Base-by-base conservation (phyloP, 306 rosid species). In the Vicia sativa region DNA sequence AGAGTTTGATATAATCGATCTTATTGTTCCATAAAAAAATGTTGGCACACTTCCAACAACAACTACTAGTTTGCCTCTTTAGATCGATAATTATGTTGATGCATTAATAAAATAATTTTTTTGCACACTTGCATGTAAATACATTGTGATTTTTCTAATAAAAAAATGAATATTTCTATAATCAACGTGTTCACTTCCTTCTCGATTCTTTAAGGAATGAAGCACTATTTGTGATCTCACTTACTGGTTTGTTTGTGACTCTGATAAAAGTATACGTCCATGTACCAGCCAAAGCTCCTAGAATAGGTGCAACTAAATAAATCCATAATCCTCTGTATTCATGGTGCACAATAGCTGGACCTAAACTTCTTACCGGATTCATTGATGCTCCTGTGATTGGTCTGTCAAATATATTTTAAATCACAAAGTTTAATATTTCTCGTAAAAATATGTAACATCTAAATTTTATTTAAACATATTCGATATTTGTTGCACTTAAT, bases 361-460 rank as follows among this genome's bases (percentile, higher is more conserved):
- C 66, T 61, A 61, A 61, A 25, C 66, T 61, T 61, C 66, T 61
- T 18, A 31, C 66, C 5, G 66, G 66, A 6, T 61, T 61, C 66
- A 61, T 61, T 61, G 66, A 61, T 61, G 66, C 66, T 61, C 66
- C 66, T 9, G 67, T 39, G 16, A 37, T 19, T 19, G 31, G 31
- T 1, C 28, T 39, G 25, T 37, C 29, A 38, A 72, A 60, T 46
- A 42, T 28, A 42, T 9, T 53, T 12, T 37, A 7, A 50, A 1
- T 6, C 31, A 52, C 13, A 63, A 25, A 11, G 12, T 29, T 70
- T 70, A 14, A 11, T 3, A 9, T 70, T 70, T 10, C 62, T 46
- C 53, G 13, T 3, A 21, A 48, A 34, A 16, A 14, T 15, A 14
- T 15, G 8, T 43, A 54, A 39, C 37, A 14, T 39, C 41, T 41